Percentiles rank a stretch among this genome's conserved stretches.
These are phyloP conservation scores for Inonotus hispidus DNA, from an alignment of 1,284 basidiomycete genomes.

Conservation along the genomic window DNA sequence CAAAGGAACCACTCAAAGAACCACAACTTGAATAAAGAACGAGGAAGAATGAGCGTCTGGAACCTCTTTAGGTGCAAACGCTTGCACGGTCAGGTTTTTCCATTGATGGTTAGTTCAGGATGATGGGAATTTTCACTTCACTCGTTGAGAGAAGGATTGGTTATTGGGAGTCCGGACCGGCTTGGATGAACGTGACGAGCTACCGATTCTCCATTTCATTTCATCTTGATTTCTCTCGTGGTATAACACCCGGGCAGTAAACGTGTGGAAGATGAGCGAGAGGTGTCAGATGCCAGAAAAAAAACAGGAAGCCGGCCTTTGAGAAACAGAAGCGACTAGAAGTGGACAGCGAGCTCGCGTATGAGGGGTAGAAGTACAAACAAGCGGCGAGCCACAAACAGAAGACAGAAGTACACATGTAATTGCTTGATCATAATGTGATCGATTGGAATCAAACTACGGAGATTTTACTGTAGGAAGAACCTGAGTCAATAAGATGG, in stretches of 20 bases:
- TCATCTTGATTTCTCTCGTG: too few species aligned
- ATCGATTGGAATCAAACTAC: not conserved
- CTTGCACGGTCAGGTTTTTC: not conserved
- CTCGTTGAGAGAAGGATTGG: not conserved
- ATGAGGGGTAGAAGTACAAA: not conserved
- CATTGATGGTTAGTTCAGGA: not conserved
- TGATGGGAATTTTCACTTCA: not conserved
- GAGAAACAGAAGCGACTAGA: not conserved
- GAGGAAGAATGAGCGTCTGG: not conserved
- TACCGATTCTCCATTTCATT: too few species aligned
- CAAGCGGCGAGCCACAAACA: not conserved
- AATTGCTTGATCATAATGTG: not conserved
- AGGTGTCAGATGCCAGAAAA: too few species aligned
- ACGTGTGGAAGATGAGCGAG: too few species aligned
- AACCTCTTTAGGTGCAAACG: not conserved
- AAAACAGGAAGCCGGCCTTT: too few species aligned
- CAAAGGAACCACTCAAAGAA: too few species aligned
- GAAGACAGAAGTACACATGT: not conserved
- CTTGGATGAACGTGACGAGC: too few species aligned
- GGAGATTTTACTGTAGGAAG: not conserved
- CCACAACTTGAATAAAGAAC: too few species aligned
- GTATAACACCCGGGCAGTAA: too few species aligned
- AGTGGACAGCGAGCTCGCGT: not conserved
- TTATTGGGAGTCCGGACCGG: not conserved
- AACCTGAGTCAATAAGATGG: not conserved